These are phyloP conservation scores for Ustilago lituana DNA, from an alignment of 1,284 basidiomycete species.

Conservation along the genomic window DNA sequence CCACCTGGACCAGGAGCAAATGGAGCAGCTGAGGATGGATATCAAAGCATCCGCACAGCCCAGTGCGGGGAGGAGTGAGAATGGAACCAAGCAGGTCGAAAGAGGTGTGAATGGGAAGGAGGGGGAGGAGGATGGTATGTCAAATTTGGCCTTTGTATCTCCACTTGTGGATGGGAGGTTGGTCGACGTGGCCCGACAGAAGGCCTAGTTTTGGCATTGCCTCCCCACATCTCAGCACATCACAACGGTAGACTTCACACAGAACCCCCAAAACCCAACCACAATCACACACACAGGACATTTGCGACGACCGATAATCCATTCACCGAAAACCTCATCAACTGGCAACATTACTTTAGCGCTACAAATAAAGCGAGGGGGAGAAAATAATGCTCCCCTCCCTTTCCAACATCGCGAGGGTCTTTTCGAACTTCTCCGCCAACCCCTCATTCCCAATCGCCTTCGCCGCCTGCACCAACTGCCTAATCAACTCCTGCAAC, in stretches of 20 bases:
- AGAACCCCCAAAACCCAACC: too few species aligned
- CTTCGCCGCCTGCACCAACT: constrained; percentile 93
- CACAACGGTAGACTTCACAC: too few species aligned
- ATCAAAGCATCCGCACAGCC: constrained; percentile 13
- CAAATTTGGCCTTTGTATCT: constrained; percentile 53
- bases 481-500: constrained; percentile 89
- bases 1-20: constrained; percentile 26
- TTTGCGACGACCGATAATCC: too few species aligned
- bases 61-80: background rate
- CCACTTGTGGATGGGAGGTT: constrained; percentile 56
- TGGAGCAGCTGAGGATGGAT: constrained; percentile 23
- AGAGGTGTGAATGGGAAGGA: background rate
- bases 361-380: constrained; percentile 49
- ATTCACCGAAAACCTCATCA: too few species aligned
- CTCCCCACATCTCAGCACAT: background rate
- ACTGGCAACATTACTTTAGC: too few species aligned
- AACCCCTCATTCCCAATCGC: constrained; percentile 95
- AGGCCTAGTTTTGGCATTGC: background rate
- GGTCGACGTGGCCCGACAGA: constrained; percentile 45
- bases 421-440: constrained; percentile 69
- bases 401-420: constrained; percentile 60
- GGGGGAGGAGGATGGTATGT: constrained; percentile 18
- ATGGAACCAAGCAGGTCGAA: background rate
- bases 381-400: constrained; percentile 65
- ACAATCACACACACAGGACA: too few species aligned